phyloP scores from a whole-genome alignment of 208 protist species.

The Porcisia hertigi region DNA sequence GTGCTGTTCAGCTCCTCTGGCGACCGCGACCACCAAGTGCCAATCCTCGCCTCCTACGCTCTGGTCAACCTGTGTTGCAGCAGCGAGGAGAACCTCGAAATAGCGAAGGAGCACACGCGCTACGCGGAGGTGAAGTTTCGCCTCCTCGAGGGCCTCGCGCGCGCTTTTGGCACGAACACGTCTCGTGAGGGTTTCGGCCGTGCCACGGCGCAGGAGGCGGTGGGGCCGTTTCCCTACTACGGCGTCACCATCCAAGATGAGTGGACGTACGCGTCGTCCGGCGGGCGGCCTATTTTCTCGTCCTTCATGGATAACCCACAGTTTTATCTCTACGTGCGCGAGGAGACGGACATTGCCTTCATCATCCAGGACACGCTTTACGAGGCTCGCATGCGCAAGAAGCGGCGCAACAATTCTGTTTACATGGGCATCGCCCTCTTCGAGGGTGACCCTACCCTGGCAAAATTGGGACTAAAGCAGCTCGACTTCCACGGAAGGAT shows the following conservation, averaged over 20 bases:
- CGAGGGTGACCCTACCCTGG: conserved; percentile 71
- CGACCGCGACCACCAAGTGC: conserved; percentile 88
- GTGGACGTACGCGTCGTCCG: conserved; percentile 76
- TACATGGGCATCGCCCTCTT: conserved; percentile 92
- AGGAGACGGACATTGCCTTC: conserved; percentile 77
- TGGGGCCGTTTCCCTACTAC: conserved; percentile 81
- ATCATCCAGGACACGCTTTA: conserved; percentile 90
- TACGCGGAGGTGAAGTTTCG: conserved; percentile 88
- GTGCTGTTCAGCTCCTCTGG: conserved; percentile 84
- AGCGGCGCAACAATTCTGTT: conserved; percentile 85
- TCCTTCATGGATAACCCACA: conserved; percentile 94
- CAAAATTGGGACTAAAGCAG: conserved; percentile 84
- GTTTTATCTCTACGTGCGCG: conserved; percentile 79
- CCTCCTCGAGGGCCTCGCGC: conserved; percentile 86
- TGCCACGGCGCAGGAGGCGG: conserved; percentile 77
- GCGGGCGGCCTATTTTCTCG: conserved; percentile 86
- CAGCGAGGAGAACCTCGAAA: conserved; percentile 70
- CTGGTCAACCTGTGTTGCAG: conserved; percentile 92
- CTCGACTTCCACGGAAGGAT: conserved; percentile 90
- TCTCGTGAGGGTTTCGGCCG: conserved; percentile 81
- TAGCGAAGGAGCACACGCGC: conserved; percentile 66
- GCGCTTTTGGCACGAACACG: conserved; percentile 85
- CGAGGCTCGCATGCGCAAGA: conserved; percentile 86
- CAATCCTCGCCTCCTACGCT: conserved; percentile 89
- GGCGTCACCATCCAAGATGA: conserved; percentile 85